phyloP scores from a whole-genome alignment of 768 basidiomycete genomes.

The Mrakia blollopis region DNA sequence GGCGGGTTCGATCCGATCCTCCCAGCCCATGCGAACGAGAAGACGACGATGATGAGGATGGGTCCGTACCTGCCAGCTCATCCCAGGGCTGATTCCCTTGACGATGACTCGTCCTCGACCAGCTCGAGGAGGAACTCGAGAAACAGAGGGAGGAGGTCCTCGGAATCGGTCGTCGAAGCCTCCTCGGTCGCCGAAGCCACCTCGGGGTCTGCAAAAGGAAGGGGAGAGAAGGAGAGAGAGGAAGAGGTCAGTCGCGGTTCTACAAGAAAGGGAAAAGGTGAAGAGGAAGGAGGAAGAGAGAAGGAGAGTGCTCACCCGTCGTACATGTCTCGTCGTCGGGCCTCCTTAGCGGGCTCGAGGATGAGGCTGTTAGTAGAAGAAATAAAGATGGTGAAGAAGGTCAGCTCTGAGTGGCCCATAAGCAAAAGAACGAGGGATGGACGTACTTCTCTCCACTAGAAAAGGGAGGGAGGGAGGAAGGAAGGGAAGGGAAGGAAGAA shows the following conservation, averaged over 20 bases:
- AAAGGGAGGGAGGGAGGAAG: too few species aligned
- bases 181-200: constrained; percentile 14
- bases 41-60: constrained; percentile 3
- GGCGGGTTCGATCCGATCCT: too few species aligned
- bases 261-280: background rate
- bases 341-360: constrained; percentile 93
- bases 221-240: background rate
- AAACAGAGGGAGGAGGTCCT: constrained; percentile 2
- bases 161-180: constrained; percentile 7
- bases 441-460: constrained; percentile 81
- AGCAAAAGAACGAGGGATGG: background rate
- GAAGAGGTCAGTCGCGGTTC: background rate
- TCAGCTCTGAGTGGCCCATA: background rate
- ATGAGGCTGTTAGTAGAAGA: constrained; percentile 62
- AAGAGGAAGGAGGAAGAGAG: constrained; percentile 30
- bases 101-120: constrained; percentile 57
- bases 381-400: background rate
- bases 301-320: constrained; percentile 50
- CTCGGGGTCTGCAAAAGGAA: background rate
- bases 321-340: constrained; percentile 72
- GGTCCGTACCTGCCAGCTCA: constrained; percentile 36
- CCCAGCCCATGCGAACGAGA: background rate
- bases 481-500: background rate
- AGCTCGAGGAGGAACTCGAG: constrained; percentile 34
- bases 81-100: constrained; percentile 39